Conservation (phyloP, 108 stramenopile species). For the Schizochytrium sp. region DNA sequence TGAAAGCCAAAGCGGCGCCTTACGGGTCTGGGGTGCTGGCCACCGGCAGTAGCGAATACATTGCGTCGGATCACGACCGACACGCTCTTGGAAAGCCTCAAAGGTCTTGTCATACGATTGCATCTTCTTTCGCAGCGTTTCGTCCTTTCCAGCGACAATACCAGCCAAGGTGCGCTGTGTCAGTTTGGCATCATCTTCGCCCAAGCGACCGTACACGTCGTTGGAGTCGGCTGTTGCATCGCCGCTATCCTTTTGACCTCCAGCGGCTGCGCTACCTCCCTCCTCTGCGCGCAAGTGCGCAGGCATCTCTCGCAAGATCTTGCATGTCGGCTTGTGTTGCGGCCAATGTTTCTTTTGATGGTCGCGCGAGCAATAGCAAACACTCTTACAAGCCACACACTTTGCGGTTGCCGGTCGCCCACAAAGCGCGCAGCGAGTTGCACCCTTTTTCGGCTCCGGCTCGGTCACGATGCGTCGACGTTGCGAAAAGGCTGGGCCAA, state of each 20-base stretch:
- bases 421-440: background rate
- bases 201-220: background rate
- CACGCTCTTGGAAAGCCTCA: background rate
- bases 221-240: background rate
- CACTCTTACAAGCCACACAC: background rate
- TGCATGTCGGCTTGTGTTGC: background rate
- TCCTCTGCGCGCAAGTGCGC: background rate
- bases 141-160: background rate
- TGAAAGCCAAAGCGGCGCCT: background rate
- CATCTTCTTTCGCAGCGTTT: background rate
- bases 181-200: background rate
- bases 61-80: background rate
- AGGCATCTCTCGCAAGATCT: background rate
- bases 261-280: background rate
- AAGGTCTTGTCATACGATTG: background rate
- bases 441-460: background rate
- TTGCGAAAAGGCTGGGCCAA: background rate
- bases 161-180: background rate
- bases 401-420: background rate
- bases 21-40: background rate
- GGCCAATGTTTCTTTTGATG: background rate
- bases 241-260: background rate
- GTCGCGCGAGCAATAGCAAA: background rate
- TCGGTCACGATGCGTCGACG: background rate
- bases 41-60: constrained; percentile 12